Conservation (phyloP, 2,329 filamentous ascomycete species). For the Lecanicillium sp. region DNA sequence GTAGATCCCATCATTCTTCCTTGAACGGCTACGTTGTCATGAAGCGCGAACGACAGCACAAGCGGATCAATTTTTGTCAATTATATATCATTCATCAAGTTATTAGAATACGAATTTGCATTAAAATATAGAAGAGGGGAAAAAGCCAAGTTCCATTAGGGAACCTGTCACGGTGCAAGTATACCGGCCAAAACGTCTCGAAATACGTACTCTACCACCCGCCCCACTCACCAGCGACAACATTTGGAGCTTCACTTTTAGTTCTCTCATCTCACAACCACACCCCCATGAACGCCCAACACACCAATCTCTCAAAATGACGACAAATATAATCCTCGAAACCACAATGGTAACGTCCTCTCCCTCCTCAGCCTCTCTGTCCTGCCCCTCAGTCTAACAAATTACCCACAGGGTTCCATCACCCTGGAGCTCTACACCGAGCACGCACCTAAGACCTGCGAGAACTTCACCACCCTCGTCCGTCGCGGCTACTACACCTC, state of each 20-base stretch:
- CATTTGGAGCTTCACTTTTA: slow-evolving; percentile 5
- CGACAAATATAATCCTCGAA: slow-evolving; percentile 72
- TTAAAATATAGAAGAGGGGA: no score
- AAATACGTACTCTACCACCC: no score
- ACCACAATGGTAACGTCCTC: slow-evolving; percentile 67
- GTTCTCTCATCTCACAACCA: not conserved
- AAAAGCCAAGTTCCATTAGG: no score
- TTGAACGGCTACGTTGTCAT: no score
- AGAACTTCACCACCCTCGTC: slow-evolving; percentile 78
- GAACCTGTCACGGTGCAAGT: no score
- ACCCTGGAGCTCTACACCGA: slow-evolving; percentile 81
- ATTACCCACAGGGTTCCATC: slow-evolving; percentile 62
- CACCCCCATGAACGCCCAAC: not conserved
- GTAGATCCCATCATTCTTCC: no score
- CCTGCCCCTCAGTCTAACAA: not conserved
- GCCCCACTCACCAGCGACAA: slow-evolving; percentile 10
- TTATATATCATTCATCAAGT: no score
- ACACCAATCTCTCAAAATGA: slow-evolving; percentile 44
- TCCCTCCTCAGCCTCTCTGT: not conserved
- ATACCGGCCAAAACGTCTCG: no score
- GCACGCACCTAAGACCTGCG: slow-evolving; percentile 85
- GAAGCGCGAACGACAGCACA: no score
- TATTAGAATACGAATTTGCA: no score
- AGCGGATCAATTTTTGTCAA: no score
- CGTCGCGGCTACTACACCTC: slow-evolving; percentile 81